phyloP scores from a whole-genome alignment of 2,329 filamentous ascomycete genomes.

The Cucurbitaria berberidis region DNA sequence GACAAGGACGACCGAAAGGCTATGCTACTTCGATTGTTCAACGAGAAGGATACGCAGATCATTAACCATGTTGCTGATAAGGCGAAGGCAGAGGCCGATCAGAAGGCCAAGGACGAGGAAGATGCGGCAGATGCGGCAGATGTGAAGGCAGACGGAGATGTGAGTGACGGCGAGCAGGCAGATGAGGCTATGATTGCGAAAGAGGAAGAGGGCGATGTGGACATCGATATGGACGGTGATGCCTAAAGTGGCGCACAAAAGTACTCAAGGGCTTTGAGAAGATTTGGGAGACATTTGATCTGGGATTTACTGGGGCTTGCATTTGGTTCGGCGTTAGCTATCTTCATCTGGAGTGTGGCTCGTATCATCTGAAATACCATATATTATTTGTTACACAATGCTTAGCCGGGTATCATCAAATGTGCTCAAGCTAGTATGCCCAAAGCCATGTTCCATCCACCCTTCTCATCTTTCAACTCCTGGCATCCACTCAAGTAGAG shows the following conservation, averaged over 20 bases:
- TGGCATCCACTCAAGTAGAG: neutral
- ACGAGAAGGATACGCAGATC: conserved; percentile 83
- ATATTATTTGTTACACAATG: neutral
- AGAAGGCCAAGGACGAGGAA: conserved; percentile 23
- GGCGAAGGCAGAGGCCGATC: conserved; percentile 34
- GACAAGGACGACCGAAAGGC: conserved; percentile 94
- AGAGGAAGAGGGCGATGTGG: conserved; percentile 10
- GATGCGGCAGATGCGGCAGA: conserved; percentile 23
- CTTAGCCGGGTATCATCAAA: too few species aligned
- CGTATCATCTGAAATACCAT: neutral
- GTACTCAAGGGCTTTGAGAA: neutral
- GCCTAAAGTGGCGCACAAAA: neutral
- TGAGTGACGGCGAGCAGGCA: conserved; percentile 5
- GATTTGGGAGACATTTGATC: neutral
- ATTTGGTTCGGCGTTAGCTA: neutral
- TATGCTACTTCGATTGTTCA: conserved; percentile 89
- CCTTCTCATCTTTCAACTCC: neutral
- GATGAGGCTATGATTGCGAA: neutral
- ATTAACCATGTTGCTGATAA: conserved; percentile 47
- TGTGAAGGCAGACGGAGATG: conserved; percentile 4
- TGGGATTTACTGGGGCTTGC: neutral
- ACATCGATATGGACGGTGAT: conserved; percentile 6
- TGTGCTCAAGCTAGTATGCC: too few species aligned
- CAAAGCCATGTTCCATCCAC: neutral
- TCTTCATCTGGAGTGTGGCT: neutral